Evolutionary conservation across 1,284 basidiomycete species (phyloP).

Genomic region (Pisolithus thermaeus): DNA sequence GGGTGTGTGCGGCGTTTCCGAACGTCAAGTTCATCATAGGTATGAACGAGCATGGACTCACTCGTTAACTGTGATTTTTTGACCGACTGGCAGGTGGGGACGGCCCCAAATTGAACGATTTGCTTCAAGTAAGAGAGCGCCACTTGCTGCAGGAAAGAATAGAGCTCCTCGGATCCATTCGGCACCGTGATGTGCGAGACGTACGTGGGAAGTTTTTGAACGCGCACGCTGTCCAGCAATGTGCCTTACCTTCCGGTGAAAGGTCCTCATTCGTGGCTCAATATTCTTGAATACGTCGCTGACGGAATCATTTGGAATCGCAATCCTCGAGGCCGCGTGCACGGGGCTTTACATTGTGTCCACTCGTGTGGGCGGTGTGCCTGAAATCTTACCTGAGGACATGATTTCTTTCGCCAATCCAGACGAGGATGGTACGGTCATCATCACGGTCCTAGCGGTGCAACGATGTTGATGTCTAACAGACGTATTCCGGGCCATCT

Average conservation of each 20-base stretch:
- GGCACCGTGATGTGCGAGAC: constrained; percentile 77
- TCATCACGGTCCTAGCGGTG: neutral
- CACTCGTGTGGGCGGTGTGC: constrained; percentile 92
- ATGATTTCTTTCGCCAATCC: constrained; percentile 94
- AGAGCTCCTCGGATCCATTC: constrained; percentile 78
- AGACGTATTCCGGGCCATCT: constrained; percentile 86
- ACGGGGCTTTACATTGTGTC: constrained; percentile 93
- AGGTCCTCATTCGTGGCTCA: constrained; percentile 80
- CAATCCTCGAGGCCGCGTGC: constrained; percentile 93
- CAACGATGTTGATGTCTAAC: neutral
- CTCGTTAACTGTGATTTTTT: neutral
- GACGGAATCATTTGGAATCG: constrained; percentile 96
- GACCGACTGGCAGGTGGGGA: constrained; percentile 66
- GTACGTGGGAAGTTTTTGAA: constrained; percentile 38
- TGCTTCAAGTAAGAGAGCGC: constrained; percentile 95
- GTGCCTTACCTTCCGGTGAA: neutral
- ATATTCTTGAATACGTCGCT: constrained; percentile 96
- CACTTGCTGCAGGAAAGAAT: constrained; percentile 87
- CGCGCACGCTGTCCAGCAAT: neutral
- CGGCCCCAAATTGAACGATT: constrained; percentile 91
- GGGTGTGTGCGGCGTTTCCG: constrained; percentile 80
- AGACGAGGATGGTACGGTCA: constrained; percentile 62
- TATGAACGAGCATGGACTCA: constrained; percentile 26
- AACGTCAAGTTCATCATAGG: constrained; percentile 88
- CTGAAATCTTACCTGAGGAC: constrained; percentile 89